Base-by-base conservation (phyloP, 2,329 filamentous ascomycete species). In the Dactylellina leptospora region DNA sequence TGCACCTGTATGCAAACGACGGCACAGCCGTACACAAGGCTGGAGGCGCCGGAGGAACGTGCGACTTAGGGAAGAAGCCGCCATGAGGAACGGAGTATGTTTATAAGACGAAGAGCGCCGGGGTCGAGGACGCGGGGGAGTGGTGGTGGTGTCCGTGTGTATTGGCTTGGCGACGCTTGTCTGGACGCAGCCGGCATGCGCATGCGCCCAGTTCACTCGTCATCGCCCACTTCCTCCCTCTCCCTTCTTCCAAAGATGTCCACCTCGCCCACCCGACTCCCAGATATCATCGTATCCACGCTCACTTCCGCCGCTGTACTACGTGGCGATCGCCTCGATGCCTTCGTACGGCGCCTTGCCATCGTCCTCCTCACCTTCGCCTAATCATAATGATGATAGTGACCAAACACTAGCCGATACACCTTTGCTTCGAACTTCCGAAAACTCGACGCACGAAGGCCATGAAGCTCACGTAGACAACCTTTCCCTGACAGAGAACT, bases 351-450 rank as follows among this genome's bases (percentile, higher is more conserved):
- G 68, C 45, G 59, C 68, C 8, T 55, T 36, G 27, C 13, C 30
- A 11, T 16, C 63, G 38, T 30, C 50, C 22, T 16, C 45, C 6
- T 25, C 27, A 28, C 54, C 55, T 16, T 9, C 33, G 1, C 30
- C 25, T 6, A 47, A 16, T 5, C 10, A 5, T 16, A 40, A 63
- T 33, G 68, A 72, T 10, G 68, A 64, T 50, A 64, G 59, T 54
- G 68, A 72, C 23, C 51, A 60, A 25, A 72, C 68, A 1, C 59
- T 72, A 28, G 53, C 68, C 4, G 51, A 64, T 28, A 64, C 68
- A 10, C 59, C 53, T 3, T 50, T 64, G 13, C 53, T 53, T 22
- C 53, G 23, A 55, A 33, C 59, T 33, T 36, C 48, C 30, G 42
- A 38, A 20, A 42, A 30, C 18, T 9, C 30, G 8, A 36, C 59